phyloP scores from a whole-genome alignment of 257 asterid genomes.

The Buddleja alternifolia region DNA sequence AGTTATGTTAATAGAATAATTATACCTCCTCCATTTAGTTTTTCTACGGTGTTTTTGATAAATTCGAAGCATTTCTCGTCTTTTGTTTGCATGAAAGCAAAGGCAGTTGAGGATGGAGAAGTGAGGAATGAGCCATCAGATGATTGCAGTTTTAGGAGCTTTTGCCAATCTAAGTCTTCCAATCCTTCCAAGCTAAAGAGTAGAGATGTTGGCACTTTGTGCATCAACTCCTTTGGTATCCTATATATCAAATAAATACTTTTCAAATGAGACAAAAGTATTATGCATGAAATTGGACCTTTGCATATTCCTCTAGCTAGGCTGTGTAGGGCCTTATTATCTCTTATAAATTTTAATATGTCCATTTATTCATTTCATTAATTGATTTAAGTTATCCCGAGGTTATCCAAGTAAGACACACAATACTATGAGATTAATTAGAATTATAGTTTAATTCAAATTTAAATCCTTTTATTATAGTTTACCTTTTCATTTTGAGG shows the following conservation, averaged over 20 bases:
- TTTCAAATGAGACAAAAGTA: background rate
- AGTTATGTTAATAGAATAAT: too few relatives aligned
- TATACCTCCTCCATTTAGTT: constrained; percentile 53
- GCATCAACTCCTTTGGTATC: constrained; percentile 43
- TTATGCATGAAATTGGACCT: background rate
- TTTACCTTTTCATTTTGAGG: constrained; percentile 32
- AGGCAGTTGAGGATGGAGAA: constrained; percentile 50
- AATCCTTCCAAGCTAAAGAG: constrained; percentile 57
- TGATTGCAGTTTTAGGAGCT: constrained; percentile 42
- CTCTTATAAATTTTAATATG: too few relatives aligned
- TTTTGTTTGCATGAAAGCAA: constrained; percentile 45
- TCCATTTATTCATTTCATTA: too few relatives aligned
- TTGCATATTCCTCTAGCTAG: too few relatives aligned
- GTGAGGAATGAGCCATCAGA: constrained; percentile 46
- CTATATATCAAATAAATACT: constrained; percentile 20
- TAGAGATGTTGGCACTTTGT: constrained; percentile 45
- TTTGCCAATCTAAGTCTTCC: constrained; percentile 44
- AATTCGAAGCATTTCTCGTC: constrained; percentile 38
- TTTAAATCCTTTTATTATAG: background rate
- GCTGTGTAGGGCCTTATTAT: too few relatives aligned
- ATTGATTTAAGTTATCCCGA: too few relatives aligned
- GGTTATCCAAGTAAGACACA: too few relatives aligned
- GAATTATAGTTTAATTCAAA: too few relatives aligned
- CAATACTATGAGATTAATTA: too few relatives aligned
- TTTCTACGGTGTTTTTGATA: constrained; percentile 27